Evolutionary conservation across 768 basidiomycete species (phyloP), one percentile per base, ranked within the genome.

Genomic region (Kwoniella europaea): DNA sequence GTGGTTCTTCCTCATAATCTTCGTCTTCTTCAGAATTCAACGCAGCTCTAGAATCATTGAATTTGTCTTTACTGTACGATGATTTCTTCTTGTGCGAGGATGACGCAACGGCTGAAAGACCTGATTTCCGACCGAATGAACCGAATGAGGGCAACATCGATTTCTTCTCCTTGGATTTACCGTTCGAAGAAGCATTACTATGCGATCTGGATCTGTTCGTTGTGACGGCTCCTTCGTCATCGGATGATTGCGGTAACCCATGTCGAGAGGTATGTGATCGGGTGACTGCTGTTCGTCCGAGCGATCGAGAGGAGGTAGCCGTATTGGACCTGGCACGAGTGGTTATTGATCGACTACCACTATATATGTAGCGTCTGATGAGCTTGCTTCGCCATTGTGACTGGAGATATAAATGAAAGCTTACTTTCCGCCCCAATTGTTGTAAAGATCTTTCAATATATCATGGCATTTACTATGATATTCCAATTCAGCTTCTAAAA

Each of bases 391-490:
- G 35, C 35, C 35, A 7, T n/a, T 6, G 42, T 29, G 20, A 24
- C 10, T 9, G 22, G 50, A 1, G 12, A 22, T 22, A 18, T 63
- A 3, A 24, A 53, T 41, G 42, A 10, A 24, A 85, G 35, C 88
- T 63, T 70, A 92, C 91, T 86, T 87, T 68, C 88, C 86, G 53
- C 87, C 86, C 93, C 92, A 95, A 10, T 87, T 86, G 0, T 85
- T 83, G 76, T 88, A 90, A 59, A 90, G 88, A 42, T 92, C 91
- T 56, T 87, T 86, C 75, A 97, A 82, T 10, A 91, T 88, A n/a
- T 90, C 89, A 18, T 89, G 83, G 76, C 92, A 91, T 70, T 91
- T 88, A 71, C 88, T 87, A 18, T 90, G 90, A 75, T 90, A 95
- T 62, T 89, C 89, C 57, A 91, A 83, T 75, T 96, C 90, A 12